phyloP scores from a whole-genome alignment of 2,329 filamentous ascomycete species.

The Dactylellina haptotyla region DNA sequence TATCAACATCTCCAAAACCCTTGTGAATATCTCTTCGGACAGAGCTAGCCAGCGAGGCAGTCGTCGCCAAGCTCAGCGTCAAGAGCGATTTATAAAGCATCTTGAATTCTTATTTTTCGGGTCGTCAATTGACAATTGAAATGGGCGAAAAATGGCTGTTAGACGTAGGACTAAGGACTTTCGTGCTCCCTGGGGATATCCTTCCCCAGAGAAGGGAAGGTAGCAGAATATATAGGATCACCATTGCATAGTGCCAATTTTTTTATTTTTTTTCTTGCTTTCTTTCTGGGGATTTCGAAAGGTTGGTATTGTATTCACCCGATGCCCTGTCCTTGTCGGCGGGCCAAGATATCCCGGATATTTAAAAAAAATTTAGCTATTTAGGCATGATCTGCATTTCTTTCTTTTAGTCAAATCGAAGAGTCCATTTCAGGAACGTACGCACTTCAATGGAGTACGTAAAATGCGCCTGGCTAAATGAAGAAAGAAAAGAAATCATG shows the following conservation, averaged over 20 bases:
- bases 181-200: constrained; percentile 16
- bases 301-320: constrained; percentile 30
- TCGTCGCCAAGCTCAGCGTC: constrained; percentile 39
- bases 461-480: constrained; percentile 21
- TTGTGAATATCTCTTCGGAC: constrained; percentile 45
- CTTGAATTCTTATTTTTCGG: neutral
- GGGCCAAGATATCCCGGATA: constrained; percentile 27
- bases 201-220: constrained; percentile 5
- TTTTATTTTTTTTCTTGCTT: too few relatives aligned
- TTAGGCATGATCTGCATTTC: constrained; percentile 44
- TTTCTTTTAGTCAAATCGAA: neutral
- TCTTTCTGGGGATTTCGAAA: neutral
- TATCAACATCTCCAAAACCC: constrained; percentile 51
- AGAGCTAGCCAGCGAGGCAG: constrained; percentile 29
- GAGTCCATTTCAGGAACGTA: neutral
- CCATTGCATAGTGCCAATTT: neutral
- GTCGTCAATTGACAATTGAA: constrained; percentile 6
- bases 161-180: constrained; percentile 10
- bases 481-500: neutral
- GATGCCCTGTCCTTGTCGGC: constrained; percentile 20
- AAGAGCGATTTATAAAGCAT: constrained; percentile 53
- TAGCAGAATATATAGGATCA: constrained; percentile 41
- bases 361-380: constrained; percentile 35
- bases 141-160: constrained; percentile 4
- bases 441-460: neutral